Evolutionary conservation across 768 basidiomycete genomes (phyloP), one percentile per base, ranked within the genome.

Genomic region (Lactarius trivialis): DNA sequence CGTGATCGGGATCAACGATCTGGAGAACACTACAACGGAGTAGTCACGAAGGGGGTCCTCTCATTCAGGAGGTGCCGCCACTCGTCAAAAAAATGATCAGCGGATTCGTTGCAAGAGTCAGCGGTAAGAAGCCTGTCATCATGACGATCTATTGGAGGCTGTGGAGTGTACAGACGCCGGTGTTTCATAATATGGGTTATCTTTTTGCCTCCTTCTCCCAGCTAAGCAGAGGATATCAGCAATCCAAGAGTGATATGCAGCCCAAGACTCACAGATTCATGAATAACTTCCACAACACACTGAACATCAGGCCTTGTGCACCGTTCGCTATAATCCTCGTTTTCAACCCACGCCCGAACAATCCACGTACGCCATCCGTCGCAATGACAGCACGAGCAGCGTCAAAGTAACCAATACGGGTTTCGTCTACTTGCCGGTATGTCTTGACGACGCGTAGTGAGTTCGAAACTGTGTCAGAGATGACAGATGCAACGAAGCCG

Each of bases 371-470:
- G 12, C 94, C 95, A 67, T 97, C 94, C 0, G 76, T 74, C 1
- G 80, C 81, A 39, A 97, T 76, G 52, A 98, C 89, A 6, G 82
- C 84, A 53, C 80, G 80, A 0, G 91, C 93, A 0, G 93, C 91
- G 56, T 86, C 83, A 4, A 79, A 60, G 71, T 98, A 98, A 1
- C 86, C 83, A 17, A 98, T 87, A 33, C 84, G 81, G 5, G 83
- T 83, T 63, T 88, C 86, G 70, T 93, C 84, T 34, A 95, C 93
- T 72, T 98, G 96, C 17, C 95, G 78, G 74, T 97, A 98, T 0
- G 96, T 98, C 81, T 98, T 98, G 70, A 98, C 75, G 2, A 98
- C 95, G 21, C 93, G 83, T 1, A 98, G 77, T 6, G 88, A 92
- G 76, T 98, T 98, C 49, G 89, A 91, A 45, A 89, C 71, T 2